Evolutionary conservation across 805 yeast species (phyloP).

Genomic region (Kuraishia ogatae): DNA sequence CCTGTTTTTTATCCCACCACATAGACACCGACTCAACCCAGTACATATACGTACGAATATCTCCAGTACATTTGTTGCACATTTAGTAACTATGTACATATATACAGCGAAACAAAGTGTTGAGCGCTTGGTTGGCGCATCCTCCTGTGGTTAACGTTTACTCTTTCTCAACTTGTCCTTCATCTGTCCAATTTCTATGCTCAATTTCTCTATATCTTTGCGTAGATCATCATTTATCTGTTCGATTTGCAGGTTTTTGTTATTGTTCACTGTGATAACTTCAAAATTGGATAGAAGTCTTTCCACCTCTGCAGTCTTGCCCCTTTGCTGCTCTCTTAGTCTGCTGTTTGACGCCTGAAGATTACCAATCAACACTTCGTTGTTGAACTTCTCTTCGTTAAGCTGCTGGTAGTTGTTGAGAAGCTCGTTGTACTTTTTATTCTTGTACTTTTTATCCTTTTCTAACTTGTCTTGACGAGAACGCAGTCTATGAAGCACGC

Average conservation of each 20-base stretch:
- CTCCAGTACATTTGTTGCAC: background rate
- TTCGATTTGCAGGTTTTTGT: constrained; percentile 20
- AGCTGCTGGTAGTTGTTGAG: constrained; percentile 22
- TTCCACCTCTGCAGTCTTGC: constrained; percentile 12
- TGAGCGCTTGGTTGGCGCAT: too few species aligned
- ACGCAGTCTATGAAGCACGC: background rate
- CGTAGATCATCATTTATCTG: constrained; percentile 17
- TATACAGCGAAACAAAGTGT: too few species aligned
- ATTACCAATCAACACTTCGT: constrained; percentile 13
- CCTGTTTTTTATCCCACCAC: too few species aligned
- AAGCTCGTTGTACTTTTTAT: constrained; percentile 16
- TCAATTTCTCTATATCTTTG: constrained; percentile 16
- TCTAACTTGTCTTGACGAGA: background rate
- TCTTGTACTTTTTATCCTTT: constrained; percentile 10
- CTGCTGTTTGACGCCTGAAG: constrained; percentile 11
- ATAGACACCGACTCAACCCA: too few species aligned
- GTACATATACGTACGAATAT: too few species aligned
- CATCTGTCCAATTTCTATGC: constrained; percentile 11
- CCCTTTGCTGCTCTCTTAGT: constrained; percentile 9
- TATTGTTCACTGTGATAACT: constrained; percentile 21
- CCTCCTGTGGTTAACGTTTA: background rate
- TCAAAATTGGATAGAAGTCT: constrained; percentile 19
- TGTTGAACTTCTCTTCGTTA: constrained; percentile 22
- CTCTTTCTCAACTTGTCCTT: constrained; percentile 2
- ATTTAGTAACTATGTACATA: background rate